Percentiles rank a stretch among this genome's conserved stretches.
Evolutionary conservation across 495 filamentous ascomycete genomes (phyloP).

Genomic region (Chaetomium fimeti): DNA sequence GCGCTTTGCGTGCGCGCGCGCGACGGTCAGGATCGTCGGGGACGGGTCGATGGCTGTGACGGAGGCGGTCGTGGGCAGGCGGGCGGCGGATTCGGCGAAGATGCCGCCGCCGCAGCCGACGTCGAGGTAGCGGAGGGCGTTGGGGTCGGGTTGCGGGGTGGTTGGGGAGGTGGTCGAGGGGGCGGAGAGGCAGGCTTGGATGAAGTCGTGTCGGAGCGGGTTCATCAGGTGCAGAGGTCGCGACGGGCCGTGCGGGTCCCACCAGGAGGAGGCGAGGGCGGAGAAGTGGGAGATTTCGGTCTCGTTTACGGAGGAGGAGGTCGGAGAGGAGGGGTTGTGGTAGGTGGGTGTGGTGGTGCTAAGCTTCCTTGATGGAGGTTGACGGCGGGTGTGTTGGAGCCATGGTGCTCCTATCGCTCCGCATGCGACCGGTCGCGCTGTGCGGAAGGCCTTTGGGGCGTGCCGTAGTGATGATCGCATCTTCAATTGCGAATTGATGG

Average conservation of each 20-base stretch:
- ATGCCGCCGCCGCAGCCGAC: conserved; percentile 96
- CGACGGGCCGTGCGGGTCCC: conserved; percentile 92
- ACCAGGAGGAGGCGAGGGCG: conserved; percentile 89
- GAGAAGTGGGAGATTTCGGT: conserved; percentile 93
- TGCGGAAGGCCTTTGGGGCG: conserved; percentile 5
- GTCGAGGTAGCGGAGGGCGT: conserved; percentile 71
- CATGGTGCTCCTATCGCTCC: not conserved
- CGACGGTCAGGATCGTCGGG: conserved; percentile 72
- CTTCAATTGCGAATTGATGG: conserved; percentile 2
- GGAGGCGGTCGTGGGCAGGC: conserved; percentile 60
- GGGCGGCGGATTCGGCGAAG: conserved; percentile 87
- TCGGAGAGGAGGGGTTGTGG: conserved; percentile 14
- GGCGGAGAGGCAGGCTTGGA: conserved; percentile 63
- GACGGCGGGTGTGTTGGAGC: not conserved
- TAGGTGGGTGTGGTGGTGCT: not conserved
- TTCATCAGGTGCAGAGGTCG: conserved; percentile 97
- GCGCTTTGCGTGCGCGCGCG: conserved; percentile 65
- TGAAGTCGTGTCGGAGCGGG: conserved; percentile 91
- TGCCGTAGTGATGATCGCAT: conserved; percentile 29
- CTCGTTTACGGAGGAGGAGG: conserved; percentile 67
- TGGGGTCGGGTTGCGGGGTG: not conserved
- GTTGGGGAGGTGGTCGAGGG: conserved; percentile 14
- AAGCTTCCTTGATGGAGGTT: conserved; percentile 9
- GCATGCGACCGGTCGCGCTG: not conserved
- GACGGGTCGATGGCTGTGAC: conserved; percentile 88